Evolutionary conservation across 139 green algal genomes (phyloP), one percentile per base, ranked within the genome.

Genomic region (Parachlorella kessleri): DNA sequence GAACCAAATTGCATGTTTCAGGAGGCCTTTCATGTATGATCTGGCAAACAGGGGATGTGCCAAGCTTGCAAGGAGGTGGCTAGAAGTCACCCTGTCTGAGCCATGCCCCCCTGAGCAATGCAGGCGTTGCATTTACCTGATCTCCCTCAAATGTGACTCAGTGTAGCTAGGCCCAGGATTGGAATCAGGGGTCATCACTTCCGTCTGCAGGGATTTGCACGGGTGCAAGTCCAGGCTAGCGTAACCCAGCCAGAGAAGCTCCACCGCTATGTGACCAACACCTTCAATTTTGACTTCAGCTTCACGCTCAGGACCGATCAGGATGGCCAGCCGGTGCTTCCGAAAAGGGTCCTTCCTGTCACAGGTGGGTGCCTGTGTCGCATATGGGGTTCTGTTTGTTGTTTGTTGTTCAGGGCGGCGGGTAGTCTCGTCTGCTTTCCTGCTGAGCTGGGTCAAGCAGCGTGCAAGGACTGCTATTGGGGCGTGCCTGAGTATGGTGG

Each of bases 241-340:
- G 84, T 94, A n/a, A 86, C 72, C 59, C 71, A 84, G 65, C 90
- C 90, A 3, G 90, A 94, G 71, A 26, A 79, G 66, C 42, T 66
- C 18, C 30, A 55, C 6, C 63, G 32, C 78, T 83, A 75, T 18
- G 55, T 84, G 6, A 90, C 89, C 55, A 94, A 94, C 85, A 93
- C 80, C 1, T 93, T 94, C 53, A 70, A 83, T 28, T 91, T 93
- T 28, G 36, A 73, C 4, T 91, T 86, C 41, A 77, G 36, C 0
- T 70, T 83, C 3, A 10, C 71, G 6, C 32, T 76, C 2, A 42
- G 42, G 6, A 53, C 32, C 1, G 35, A 72, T 3, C 14, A 33
- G 9, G 3, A 24, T 24, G 69, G 70, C 21, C 35, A 18, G 14
- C 54, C 73, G 41, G 2, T 76, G 0, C 59, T 64, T 3, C 55